Evolutionary conservation across 179 eudicot genomes (phyloP), one percentile per base, ranked within the genome.

Genomic region (Spergularia azorica): DNA sequence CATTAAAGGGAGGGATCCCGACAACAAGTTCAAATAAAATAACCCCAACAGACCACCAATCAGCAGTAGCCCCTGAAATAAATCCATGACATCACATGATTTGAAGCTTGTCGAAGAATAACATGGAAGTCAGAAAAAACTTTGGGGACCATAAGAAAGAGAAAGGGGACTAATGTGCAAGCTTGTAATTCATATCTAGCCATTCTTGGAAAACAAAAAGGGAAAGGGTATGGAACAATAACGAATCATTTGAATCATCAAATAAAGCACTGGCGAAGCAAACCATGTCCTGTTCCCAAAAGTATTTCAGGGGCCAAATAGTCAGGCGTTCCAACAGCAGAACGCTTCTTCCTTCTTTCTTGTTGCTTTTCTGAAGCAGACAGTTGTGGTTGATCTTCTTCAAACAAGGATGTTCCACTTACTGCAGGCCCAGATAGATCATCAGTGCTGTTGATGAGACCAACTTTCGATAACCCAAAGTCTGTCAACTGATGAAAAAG

Each of bases 11-110:
- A 17, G 99, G 99, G 75, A 96, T 94, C 75, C 99, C 98, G 84
- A 95, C 99, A 82, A 95, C 87, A 80, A 95, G 84, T 78, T 95
- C 99, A 79, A 95, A 95, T 52, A 95, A 82, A 75, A 96, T 96
- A 78, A 96, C 93, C 80, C 99, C 99, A 63, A 96, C 98, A 74
- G 99, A 96, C 99, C 99, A 96, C 99, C 99, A 96, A 89, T 96
- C 99, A 12, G 99, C 99, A 78, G 96, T 90, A 67, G 92, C 85
- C n/a, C 90, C 99, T 96, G 87, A 67, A 71, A 36, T 72, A 83
- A 85, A 80, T 14, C 43, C 79, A 76, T 61, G 81, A 61, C 43
- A 48, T 6, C 58, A 65, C 58, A 56, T 58, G 18, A 50, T 16
- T 36, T 43, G 12, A 57, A 60, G 26, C 71, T 55, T 51, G 10